Conservation (phyloP, 2,329 filamentous ascomycete species). For the Ilyonectria robusta region DNA sequence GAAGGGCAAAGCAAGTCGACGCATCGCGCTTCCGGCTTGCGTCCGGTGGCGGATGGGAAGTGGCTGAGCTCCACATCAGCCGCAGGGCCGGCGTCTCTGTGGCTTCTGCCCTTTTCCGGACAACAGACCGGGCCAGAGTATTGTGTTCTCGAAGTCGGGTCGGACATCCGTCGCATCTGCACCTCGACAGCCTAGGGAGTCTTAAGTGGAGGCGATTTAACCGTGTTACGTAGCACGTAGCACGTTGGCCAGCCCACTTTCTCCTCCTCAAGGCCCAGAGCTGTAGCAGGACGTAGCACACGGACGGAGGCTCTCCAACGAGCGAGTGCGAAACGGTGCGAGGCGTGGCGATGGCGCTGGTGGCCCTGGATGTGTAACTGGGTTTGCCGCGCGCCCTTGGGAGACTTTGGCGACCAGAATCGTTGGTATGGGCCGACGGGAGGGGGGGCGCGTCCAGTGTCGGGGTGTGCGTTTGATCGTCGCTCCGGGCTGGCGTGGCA, state of each 20-base stretch:
- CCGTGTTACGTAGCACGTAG: conserved; percentile 24
- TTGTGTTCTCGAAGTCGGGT: conserved; percentile 23
- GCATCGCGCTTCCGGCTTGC: conserved; percentile 38
- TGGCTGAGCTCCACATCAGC: conserved; percentile 34
- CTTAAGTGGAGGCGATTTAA: conserved; percentile 17
- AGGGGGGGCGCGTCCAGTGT: conserved; percentile 5
- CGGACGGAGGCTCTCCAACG: conserved; percentile 5
- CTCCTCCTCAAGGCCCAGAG: conserved; percentile 4
- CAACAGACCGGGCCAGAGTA: conserved; percentile 3
- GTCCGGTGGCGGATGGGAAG: conserved; percentile 29
- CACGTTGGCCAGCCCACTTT: conserved; percentile 23
- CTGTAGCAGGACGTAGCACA: conserved; percentile 12
- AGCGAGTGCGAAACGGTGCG: conserved; percentile 1
- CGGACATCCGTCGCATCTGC: conserved; percentile 13
- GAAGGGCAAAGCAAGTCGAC: conserved; percentile 20
- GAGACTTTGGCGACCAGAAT: conserved; percentile 7
- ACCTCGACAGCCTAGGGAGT: conserved; percentile 24
- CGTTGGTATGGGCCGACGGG: conserved; percentile 12
- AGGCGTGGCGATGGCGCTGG: conserved; percentile 8
- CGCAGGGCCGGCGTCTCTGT: conserved; percentile 33
- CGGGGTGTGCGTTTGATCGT: conserved; percentile 26
- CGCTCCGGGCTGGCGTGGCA: conserved; percentile 14
- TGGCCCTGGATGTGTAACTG: conserved; percentile 22
- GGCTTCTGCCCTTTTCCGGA: conserved; percentile 22
- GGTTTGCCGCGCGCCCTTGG: conserved; percentile 14